Conservation (phyloP, 78 protist species). For the slime mould (Dictyostelium discoideum) region dicty_2.7 NC_007091.3:4455501-4456000, state of each 20-base stretch:
- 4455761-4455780: neutral
- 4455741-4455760: neutral
- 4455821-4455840: neutral
- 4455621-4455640: neutral
- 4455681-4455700: constrained; percentile 43
- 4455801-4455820: neutral
- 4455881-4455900: neutral
- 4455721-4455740: neutral
- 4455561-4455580: neutral
- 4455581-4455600: constrained; percentile 11
- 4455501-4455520: neutral
- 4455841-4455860: neutral
- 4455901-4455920: neutral
- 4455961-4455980: constrained; percentile 6
- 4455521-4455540: neutral
- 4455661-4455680: neutral
- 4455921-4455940: constrained; percentile 4
- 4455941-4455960: constrained; percentile 59
- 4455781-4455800: constrained; percentile 5
- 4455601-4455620: neutral
- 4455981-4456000: neutral
- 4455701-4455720: neutral
- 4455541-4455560: neutral
- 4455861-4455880: neutral
- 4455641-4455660: neutral